Evolutionary conservation across 129 eudicot genomes (phyloP).

Genomic region (Gnaphalium uliginosum): DNA sequence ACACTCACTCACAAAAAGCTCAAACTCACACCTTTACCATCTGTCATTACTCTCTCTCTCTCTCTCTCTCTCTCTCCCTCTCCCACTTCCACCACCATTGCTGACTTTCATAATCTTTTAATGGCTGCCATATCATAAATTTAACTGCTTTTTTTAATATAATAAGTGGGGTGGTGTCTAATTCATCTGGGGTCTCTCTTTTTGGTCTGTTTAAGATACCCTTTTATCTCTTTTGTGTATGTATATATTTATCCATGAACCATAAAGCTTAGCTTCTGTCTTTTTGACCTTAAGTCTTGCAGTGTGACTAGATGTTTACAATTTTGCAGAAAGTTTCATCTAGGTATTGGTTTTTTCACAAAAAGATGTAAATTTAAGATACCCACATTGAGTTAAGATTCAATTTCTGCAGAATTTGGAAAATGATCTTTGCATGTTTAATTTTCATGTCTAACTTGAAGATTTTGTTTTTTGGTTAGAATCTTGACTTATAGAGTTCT

Average conservation of each 20-base stretch:
- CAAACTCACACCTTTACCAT: slow-evolving; percentile 31
- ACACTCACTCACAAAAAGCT: slow-evolving; percentile 22
- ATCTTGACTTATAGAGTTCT: slow-evolving; percentile 8
- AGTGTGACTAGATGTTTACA: slow-evolving; percentile 22
- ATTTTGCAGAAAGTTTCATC: slow-evolving; percentile 19
- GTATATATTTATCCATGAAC: slow-evolving; percentile 10
- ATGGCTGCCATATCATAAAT: slow-evolving; percentile 46
- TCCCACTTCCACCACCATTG: slow-evolving; percentile 25
- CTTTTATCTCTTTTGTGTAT: slow-evolving; percentile 26
- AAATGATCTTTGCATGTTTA: slow-evolving; percentile 22
- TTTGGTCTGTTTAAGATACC: slow-evolving; percentile 62
- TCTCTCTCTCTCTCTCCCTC: slow-evolving; percentile 33
- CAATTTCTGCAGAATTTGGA: slow-evolving; percentile 23
- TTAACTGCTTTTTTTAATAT: slow-evolving; percentile 27
- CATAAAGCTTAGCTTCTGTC: slow-evolving; percentile 31
- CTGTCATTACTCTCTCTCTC: slow-evolving; percentile 19
- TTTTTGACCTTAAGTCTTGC: slow-evolving; percentile 9
- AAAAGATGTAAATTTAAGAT: slow-evolving; percentile 29
- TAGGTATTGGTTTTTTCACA: slow-evolving; percentile 15
- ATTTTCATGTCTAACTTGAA: slow-evolving; percentile 2
- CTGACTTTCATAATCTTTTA: slow-evolving; percentile 34
- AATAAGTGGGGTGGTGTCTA: slow-evolving; percentile 47
- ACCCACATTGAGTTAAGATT: slow-evolving; percentile 29
- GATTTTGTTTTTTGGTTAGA: not conserved
- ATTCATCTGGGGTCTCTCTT: slow-evolving; percentile 52